Evolutionary conservation across 2,329 filamentous ascomycete species (phyloP).

Genomic region (Colletotrichum lini): DNA sequence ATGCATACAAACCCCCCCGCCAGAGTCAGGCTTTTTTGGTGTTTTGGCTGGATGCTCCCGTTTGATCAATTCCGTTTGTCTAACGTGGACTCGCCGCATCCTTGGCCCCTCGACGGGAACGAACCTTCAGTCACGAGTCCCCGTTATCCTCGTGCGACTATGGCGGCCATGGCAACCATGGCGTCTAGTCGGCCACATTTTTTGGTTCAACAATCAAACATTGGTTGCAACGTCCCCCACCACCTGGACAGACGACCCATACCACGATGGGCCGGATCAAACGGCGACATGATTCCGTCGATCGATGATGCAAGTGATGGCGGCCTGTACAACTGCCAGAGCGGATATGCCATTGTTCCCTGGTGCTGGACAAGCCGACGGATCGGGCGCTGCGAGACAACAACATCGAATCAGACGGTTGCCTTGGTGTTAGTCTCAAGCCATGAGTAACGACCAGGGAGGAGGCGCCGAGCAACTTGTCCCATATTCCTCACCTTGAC

Average conservation of each 20-base stretch:
- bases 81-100: slow-evolving; percentile 6
- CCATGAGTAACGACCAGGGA: slow-evolving; percentile 40
- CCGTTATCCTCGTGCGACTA: slow-evolving; percentile 4
- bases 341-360: slow-evolving; percentile 28
- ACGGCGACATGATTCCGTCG: slow-evolving; percentile 18
- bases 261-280: slow-evolving; percentile 18
- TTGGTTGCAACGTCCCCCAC: background rate
- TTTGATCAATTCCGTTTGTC: slow-evolving; percentile 29
- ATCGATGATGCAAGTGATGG: slow-evolving; percentile 37
- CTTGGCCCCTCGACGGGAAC: background rate
- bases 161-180: background rate
- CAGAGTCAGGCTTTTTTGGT: background rate
- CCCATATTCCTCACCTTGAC: slow-evolving; percentile 5
- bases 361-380: slow-evolving; percentile 20
- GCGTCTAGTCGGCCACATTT: background rate
- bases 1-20: background rate
- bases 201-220: background rate
- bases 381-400: slow-evolving; percentile 33
- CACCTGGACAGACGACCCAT: background rate
- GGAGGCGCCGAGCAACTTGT: slow-evolving; percentile 20
- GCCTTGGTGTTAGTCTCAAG: slow-evolving; percentile 27
- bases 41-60: background rate
- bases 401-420: slow-evolving; percentile 10
- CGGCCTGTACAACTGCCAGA: slow-evolving; percentile 31
- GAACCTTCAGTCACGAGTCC: background rate